Conservation (phyloP, 208 protist genomes). For the Acanthamoeba polyphaga region DNA sequence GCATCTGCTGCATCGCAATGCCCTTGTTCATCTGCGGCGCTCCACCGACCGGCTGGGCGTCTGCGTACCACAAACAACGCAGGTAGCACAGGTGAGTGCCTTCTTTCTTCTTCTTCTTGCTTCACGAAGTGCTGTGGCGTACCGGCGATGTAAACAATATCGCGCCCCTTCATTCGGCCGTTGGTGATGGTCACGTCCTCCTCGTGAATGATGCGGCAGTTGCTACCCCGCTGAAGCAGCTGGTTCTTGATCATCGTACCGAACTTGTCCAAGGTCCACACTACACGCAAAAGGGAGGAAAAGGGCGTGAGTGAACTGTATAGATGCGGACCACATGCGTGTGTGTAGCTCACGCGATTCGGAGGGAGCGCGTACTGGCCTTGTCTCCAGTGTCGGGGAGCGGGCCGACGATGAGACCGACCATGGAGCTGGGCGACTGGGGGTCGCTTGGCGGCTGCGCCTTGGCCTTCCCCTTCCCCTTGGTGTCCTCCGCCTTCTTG, state of each 20-base stretch:
- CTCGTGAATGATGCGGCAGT: conserved; percentile 26
- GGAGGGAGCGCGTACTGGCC: background rate
- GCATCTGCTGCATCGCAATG: conserved; percentile 22
- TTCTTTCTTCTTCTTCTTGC: background rate
- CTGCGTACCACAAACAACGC: background rate
- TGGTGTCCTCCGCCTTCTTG: background rate
- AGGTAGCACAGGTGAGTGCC: background rate
- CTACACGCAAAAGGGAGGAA: background rate
- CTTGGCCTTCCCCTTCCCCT: conserved; percentile 16
- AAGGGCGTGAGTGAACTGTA: background rate
- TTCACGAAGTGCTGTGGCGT: background rate
- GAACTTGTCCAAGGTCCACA: conserved; percentile 47
- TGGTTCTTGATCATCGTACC: conserved; percentile 28
- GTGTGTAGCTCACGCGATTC: background rate
- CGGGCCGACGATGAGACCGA: conserved; percentile 34
- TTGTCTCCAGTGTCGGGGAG: conserved; percentile 1
- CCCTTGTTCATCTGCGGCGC: background rate
- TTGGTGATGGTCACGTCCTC: conserved; percentile 21
- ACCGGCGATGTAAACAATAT: background rate
- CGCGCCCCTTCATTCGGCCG: conserved; percentile 26
- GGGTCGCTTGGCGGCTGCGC: background rate
- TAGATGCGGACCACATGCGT: too few relatives aligned
- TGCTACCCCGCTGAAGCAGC: background rate
- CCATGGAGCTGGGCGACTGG: background rate
- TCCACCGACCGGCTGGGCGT: background rate